Conservation (phyloP, 139 green algal genomes). For the Chlorella sp. region DNA sequence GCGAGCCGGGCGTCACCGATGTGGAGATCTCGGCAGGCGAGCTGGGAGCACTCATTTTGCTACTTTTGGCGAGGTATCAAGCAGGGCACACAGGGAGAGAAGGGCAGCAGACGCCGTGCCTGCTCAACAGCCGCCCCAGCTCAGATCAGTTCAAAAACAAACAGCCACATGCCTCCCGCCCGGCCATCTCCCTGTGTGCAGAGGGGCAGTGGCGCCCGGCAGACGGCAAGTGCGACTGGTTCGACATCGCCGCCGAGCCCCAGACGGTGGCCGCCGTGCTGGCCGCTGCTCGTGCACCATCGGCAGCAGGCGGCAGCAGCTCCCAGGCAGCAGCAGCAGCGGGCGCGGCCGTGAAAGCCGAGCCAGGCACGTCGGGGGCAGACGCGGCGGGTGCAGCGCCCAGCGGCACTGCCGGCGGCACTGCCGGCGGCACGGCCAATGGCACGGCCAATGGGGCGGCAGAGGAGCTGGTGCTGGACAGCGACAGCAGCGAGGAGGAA, state of each 20-base stretch:
- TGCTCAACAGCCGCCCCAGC: too few relatives aligned
- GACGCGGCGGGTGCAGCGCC: not conserved
- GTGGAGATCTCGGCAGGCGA: slow-evolving; percentile 56
- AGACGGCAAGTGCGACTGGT: slow-evolving; percentile 25
- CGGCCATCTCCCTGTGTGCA: not conserved
- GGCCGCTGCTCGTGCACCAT: not conserved
- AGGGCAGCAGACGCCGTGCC: too few relatives aligned
- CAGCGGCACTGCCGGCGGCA: not conserved
- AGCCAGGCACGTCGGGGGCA: not conserved
- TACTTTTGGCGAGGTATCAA: too few relatives aligned
- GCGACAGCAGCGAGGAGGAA: slow-evolving; percentile 33
- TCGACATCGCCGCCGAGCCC: slow-evolving; percentile 27
- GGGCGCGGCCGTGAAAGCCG: not conserved
- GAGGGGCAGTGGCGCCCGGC: slow-evolving; percentile 61
- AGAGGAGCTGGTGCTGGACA: slow-evolving; percentile 14
- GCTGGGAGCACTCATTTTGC: too few relatives aligned
- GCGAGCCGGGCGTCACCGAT: slow-evolving; percentile 52
- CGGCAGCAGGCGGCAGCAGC: not conserved
- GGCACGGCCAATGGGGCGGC: not conserved
- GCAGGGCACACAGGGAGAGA: too few relatives aligned
- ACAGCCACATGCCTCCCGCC: too few relatives aligned
- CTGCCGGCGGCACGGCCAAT: not conserved
- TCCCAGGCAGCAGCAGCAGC: not conserved
- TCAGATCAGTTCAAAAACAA: too few relatives aligned
- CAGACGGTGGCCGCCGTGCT: not conserved